phyloP scores from a whole-genome alignment of 2,329 filamentous ascomycete species.

The Nothophaeocryptopus gaeumannii region DNA sequence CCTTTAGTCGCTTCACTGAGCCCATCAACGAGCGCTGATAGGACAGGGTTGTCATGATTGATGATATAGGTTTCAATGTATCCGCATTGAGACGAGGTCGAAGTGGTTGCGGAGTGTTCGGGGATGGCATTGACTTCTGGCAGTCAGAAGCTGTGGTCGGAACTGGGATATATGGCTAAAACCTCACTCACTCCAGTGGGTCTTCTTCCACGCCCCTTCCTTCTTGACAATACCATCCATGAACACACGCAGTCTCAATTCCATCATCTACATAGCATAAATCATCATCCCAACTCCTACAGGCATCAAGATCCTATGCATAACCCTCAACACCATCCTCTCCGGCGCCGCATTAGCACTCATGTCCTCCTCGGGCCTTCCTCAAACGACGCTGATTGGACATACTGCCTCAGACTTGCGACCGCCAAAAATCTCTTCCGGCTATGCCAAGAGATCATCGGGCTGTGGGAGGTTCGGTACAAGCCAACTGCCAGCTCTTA shows the following conservation, averaged over 20 bases:
- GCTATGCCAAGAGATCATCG: too few relatives aligned
- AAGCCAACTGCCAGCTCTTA: too few relatives aligned
- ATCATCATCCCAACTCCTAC: constrained; percentile 1
- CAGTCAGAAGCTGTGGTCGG: neutral
- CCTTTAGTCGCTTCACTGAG: constrained; percentile 44
- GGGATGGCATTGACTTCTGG: neutral
- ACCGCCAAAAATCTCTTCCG: too few relatives aligned
- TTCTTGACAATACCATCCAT: too few relatives aligned
- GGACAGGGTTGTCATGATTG: constrained; percentile 44
- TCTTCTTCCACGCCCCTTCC: too few relatives aligned
- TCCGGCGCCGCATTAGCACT: neutral
- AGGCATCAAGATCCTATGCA: constrained; percentile 3
- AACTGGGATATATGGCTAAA: too few relatives aligned
- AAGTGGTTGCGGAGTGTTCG: neutral
- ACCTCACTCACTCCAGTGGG: too few relatives aligned
- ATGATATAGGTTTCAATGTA: constrained; percentile 4
- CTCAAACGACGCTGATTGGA: too few relatives aligned
- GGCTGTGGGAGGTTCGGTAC: too few relatives aligned
- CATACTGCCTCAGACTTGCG: too few relatives aligned
- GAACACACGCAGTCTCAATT: too few relatives aligned
- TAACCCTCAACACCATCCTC: neutral
- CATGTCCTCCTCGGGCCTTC: neutral
- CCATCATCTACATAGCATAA: neutral
- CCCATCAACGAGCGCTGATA: constrained; percentile 45
- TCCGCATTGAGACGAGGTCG: too few relatives aligned